Conservation (phyloP, 106 monocot species). For the Acorus gramineus region DNA sequence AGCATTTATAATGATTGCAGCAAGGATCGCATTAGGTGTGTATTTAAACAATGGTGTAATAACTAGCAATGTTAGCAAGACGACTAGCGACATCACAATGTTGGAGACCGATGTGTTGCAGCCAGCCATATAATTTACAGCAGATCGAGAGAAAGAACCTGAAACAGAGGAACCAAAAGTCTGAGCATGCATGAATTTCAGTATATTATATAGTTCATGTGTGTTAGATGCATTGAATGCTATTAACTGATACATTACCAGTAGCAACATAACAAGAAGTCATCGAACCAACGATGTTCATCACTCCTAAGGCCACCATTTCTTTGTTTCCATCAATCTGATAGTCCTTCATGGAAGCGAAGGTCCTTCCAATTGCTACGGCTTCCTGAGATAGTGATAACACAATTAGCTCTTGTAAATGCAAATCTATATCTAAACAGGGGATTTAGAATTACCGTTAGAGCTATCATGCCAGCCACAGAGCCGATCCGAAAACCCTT, state of each 20-base stretch:
- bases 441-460: slow-evolving; percentile 23
- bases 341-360: slow-evolving; percentile 90
- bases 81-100: slow-evolving; percentile 33
- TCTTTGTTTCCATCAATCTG: slow-evolving; percentile 88
- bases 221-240: too few relatives aligned
- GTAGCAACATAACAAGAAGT: slow-evolving; percentile 86
- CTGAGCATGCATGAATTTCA: not conserved
- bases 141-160: slow-evolving; percentile 1
- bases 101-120: slow-evolving; percentile 39
- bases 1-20: slow-evolving; percentile 40
- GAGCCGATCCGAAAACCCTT: slow-evolving; percentile 46
- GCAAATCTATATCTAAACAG: not conserved
- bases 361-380: slow-evolving; percentile 84
- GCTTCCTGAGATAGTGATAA: slow-evolving; percentile 55
- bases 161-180: not conserved
- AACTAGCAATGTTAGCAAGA: slow-evolving; percentile 33
- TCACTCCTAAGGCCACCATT: slow-evolving; percentile 89
- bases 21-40: slow-evolving; percentile 35
- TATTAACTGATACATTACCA: slow-evolving; percentile 21
- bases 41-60: slow-evolving; percentile 39
- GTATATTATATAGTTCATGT: too few relatives aligned
- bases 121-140: slow-evolving; percentile 37
- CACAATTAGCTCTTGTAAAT: not conserved
- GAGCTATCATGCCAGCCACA: slow-evolving; percentile 37
- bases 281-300: slow-evolving; percentile 82